These are phyloP conservation scores for Leccinum truebloodii DNA, from an alignment of 768 basidiomycete species.

Conservation along the genomic window DNA sequence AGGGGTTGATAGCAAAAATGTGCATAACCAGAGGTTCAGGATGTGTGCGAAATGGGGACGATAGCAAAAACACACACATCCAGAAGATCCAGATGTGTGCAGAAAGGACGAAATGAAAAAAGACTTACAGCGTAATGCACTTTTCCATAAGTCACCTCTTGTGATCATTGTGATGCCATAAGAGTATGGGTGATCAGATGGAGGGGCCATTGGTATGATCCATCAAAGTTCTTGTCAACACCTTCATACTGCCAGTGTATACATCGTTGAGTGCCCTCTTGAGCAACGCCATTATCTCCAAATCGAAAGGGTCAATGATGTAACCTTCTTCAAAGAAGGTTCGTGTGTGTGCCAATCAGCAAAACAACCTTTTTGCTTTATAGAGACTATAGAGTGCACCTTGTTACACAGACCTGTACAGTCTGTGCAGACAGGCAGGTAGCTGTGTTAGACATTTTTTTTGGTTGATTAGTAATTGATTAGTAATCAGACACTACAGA, in stretches of 20 bases:
- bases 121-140: background rate
- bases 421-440: no score
- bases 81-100: no score
- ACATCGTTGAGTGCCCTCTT: background rate
- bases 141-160: constrained; percentile 4
- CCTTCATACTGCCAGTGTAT: background rate
- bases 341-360: background rate
- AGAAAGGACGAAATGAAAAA: no score
- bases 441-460: no score
- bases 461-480: no score
- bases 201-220: constrained; percentile 4
- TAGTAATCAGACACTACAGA: no score
- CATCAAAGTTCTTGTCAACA: constrained; percentile 4
- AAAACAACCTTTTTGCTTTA: background rate
- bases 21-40: no score
- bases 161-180: background rate
- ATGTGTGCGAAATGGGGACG: background rate
- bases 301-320: background rate
- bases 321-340: background rate
- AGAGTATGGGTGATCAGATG: background rate
- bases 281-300: background rate
- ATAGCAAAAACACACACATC: no score
- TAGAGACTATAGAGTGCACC: no score
- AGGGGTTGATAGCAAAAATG: no score
- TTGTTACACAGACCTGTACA: no score